These are phyloP conservation scores for Penicillium palitans DNA, from an alignment of 2,329 filamentous ascomycete species.

Conservation along the genomic window DNA sequence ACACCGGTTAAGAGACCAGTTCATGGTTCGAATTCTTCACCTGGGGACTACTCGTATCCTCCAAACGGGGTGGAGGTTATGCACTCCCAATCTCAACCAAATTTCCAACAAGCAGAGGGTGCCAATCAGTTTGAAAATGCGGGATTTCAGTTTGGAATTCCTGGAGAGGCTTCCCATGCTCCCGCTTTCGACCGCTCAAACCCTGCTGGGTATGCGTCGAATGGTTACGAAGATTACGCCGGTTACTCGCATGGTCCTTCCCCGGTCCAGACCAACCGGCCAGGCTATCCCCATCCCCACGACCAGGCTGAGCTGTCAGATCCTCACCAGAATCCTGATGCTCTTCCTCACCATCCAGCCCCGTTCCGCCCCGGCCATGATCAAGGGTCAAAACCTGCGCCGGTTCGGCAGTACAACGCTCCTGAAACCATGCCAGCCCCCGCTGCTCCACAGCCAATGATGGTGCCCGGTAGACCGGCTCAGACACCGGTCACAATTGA, in stretches of 20 bases:
- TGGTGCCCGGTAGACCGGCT: constrained; percentile 7
- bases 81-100: constrained; percentile 50
- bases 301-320: constrained; percentile 25
- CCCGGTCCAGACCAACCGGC: constrained; percentile 25
- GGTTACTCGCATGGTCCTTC: constrained; percentile 27
- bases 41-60: constrained; percentile 39
- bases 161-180: constrained; percentile 30
- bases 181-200: constrained; percentile 16
- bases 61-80: constrained; percentile 30
- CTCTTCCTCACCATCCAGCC: constrained; percentile 56
- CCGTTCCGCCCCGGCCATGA: constrained; percentile 56
- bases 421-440: constrained; percentile 38
- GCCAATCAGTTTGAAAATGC: constrained; percentile 47
- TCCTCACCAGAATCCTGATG: constrained; percentile 52
- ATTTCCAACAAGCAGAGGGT: constrained; percentile 35
- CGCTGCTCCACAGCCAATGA: constrained; percentile 18
- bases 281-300: constrained; percentile 17
- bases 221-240: constrained; percentile 18
- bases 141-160: constrained; percentile 73
- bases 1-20: constrained; percentile 30
- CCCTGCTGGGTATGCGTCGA: constrained; percentile 19
- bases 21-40: constrained; percentile 18
- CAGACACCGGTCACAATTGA: constrained; percentile 68
- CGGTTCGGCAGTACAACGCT: constrained; percentile 54
- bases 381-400: constrained; percentile 49